A percentile compares a stretch with the other conserved stretches of the same genome.
Evolutionary conservation across 495 filamentous ascomycete genomes (phyloP).

Genomic region (Penicillium silybi): DNA sequence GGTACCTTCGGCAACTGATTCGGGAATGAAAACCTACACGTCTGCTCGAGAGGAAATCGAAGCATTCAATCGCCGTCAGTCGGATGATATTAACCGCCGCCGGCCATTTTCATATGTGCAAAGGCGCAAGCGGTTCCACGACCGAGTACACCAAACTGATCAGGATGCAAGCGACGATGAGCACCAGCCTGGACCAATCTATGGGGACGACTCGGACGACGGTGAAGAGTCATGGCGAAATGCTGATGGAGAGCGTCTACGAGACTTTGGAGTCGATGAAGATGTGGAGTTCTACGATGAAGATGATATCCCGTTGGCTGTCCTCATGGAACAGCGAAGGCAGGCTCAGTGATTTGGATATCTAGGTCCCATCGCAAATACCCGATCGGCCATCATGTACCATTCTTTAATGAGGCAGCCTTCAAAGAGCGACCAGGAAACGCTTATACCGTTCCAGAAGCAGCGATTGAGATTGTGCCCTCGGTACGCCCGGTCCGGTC

Average conservation of each 20-base stretch:
- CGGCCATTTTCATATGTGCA: conserved; percentile 25
- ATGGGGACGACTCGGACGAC: conserved; percentile 34
- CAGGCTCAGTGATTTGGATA: background rate
- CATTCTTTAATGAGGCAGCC: background rate
- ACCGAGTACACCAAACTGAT: conserved; percentile 34
- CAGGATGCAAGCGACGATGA: conserved; percentile 37
- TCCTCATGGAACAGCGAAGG: conserved; percentile 31
- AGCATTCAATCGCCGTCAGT: conserved; percentile 56
- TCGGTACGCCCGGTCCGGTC: background rate
- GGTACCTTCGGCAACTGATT: conserved; percentile 20
- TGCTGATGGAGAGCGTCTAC: conserved; percentile 75
- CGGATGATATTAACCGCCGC: conserved; percentile 47
- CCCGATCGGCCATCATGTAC: background rate
- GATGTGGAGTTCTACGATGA: conserved; percentile 74
- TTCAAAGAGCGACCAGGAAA: background rate
- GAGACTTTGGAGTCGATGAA: conserved; percentile 89
- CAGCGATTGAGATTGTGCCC: background rate
- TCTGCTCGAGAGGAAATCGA: conserved; percentile 46
- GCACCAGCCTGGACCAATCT: conserved; percentile 14
- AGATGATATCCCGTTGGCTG: conserved; percentile 72
- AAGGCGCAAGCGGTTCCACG: conserved; percentile 49
- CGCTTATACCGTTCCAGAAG: background rate
- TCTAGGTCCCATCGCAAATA: background rate
- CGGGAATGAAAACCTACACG: conserved; percentile 24
- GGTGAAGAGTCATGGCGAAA: conserved; percentile 74